phyloP scores from a whole-genome alignment of 306 rosid species.

The Citrullus mucosospermus region DNA sequence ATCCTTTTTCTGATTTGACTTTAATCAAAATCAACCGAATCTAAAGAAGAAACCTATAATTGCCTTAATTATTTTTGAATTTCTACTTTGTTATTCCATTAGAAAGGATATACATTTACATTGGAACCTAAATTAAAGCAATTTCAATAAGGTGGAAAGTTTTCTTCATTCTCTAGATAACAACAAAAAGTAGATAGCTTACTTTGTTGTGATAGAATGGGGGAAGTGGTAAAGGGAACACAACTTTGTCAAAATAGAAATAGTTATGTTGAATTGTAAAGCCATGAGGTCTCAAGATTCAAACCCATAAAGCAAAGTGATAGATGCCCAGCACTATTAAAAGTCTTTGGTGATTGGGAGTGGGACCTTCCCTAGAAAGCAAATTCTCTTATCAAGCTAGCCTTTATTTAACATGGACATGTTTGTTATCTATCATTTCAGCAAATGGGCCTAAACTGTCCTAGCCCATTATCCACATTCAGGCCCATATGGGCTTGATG shows the following conservation, averaged over 20 bases:
- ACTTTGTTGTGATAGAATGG: background rate
- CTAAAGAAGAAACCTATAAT: background rate
- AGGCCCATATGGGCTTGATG: background rate
- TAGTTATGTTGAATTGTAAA: constrained; percentile 2
- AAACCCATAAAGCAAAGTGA: constrained; percentile 7
- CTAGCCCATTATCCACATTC: constrained; percentile 4
- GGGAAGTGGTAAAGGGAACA: constrained; percentile 1
- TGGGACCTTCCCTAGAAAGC: background rate
- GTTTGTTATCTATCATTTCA: background rate
- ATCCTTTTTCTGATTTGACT: background rate
- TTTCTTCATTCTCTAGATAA: constrained; percentile 2
- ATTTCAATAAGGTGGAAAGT: background rate
- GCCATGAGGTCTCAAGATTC: background rate
- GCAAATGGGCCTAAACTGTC: background rate
- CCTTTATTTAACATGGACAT: background rate
- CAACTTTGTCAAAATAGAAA: background rate
- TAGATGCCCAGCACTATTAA: constrained; percentile 1
- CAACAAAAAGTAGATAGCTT: background rate
- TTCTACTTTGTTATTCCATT: background rate
- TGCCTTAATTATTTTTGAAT: background rate
- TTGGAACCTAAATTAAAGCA: background rate
- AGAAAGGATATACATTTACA: background rate
- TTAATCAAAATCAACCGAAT: background rate
- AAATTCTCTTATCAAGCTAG: background rate
- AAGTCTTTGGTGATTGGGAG: background rate